Percentiles rank a stretch among this genome's conserved stretches.
Conservation (phyloP, 2,329 filamentous ascomycete genomes). For the Claviceps sp. region DNA sequence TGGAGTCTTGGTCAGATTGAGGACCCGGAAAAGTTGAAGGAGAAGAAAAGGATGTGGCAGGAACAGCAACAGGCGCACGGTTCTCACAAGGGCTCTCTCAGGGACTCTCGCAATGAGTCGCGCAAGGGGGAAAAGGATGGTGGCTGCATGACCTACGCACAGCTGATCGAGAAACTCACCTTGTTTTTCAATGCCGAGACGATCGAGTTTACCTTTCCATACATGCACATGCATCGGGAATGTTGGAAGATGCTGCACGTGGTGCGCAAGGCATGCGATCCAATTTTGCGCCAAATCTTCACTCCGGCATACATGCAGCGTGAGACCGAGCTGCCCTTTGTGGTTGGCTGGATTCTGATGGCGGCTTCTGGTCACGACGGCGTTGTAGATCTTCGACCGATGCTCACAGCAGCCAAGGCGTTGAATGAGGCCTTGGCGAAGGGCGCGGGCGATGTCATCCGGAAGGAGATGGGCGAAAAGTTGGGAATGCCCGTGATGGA, state of each 20-base stretch:
- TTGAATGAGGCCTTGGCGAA: background rate
- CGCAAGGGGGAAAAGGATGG: background rate
- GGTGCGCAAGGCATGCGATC: slow-evolving; percentile 18
- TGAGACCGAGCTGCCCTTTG: slow-evolving; percentile 25
- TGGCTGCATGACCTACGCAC: slow-evolving; percentile 7
- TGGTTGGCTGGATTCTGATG: slow-evolving; percentile 27
- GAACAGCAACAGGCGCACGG: background rate
- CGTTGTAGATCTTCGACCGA: background rate
- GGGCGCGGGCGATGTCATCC: background rate
- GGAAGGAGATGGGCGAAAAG: background rate
- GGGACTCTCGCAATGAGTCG: background rate
- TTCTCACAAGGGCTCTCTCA: background rate
- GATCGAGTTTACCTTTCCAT: slow-evolving; percentile 25
- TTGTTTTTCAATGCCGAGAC: slow-evolving; percentile 23
- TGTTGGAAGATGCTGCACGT: slow-evolving; percentile 26
- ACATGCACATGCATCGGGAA: slow-evolving; percentile 24
- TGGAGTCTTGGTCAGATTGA: slow-evolving; percentile 8
- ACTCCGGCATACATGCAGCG: slow-evolving; percentile 22
- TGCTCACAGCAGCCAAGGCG: background rate
- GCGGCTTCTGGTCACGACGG: slow-evolving; percentile 3
- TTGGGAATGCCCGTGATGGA: background rate
- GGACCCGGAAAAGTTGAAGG: slow-evolving; percentile 8
- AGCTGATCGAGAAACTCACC: slow-evolving; percentile 19
- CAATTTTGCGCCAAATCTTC: slow-evolving; percentile 18
- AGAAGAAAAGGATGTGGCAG: slow-evolving; percentile 2